Conservation (phyloP, 768 basidiomycete species). For the Calocybe gangraenosa region DNA sequence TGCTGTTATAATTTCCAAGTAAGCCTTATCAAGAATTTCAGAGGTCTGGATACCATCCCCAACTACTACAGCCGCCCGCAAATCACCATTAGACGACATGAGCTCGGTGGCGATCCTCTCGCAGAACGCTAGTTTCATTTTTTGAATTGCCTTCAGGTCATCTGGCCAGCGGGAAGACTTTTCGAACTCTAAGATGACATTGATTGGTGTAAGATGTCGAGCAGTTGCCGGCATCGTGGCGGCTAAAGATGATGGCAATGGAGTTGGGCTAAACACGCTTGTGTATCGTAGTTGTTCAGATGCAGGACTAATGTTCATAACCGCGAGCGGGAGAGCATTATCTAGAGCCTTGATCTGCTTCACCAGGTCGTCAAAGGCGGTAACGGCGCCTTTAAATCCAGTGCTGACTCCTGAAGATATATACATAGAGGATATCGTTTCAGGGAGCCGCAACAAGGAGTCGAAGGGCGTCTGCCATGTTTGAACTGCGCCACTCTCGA, state of each 20-base stretch:
- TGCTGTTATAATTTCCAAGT: slow-evolving; percentile 72
- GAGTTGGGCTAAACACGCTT: slow-evolving; percentile 75
- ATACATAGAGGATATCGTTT: slow-evolving; percentile 43
- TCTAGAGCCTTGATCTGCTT: slow-evolving; percentile 68
- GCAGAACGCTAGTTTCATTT: slow-evolving; percentile 90
- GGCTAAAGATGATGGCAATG: slow-evolving; percentile 52
- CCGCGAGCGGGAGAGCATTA: slow-evolving; percentile 71
- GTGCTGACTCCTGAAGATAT: slow-evolving; percentile 34
- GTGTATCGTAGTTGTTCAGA: slow-evolving; percentile 81
- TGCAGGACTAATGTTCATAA: slow-evolving; percentile 71
- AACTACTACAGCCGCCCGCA: slow-evolving; percentile 57
- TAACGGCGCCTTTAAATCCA: slow-evolving; percentile 71
- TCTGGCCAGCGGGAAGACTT: slow-evolving; percentile 94
- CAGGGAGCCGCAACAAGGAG: slow-evolving; percentile 52
- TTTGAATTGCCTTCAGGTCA: slow-evolving; percentile 87
- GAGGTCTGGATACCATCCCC: slow-evolving; percentile 43
- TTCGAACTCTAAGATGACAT: slow-evolving; percentile 85
- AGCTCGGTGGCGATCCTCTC: slow-evolving; percentile 72
- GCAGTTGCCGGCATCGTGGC: slow-evolving; percentile 53
- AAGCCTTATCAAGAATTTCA: slow-evolving; percentile 62
- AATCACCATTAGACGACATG: slow-evolving; percentile 44
- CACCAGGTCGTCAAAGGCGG: slow-evolving; percentile 77
- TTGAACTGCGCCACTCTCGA: slow-evolving; percentile 46
- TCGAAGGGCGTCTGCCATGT: slow-evolving; percentile 62
- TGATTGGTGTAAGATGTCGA: slow-evolving; percentile 64